A percentile compares a stretch with the other conserved stretches of the same genome.
These are phyloP conservation scores for Yamadazyma sp. DNA, from an alignment of 805 yeast genomes.

Conservation along the genomic window DNA sequence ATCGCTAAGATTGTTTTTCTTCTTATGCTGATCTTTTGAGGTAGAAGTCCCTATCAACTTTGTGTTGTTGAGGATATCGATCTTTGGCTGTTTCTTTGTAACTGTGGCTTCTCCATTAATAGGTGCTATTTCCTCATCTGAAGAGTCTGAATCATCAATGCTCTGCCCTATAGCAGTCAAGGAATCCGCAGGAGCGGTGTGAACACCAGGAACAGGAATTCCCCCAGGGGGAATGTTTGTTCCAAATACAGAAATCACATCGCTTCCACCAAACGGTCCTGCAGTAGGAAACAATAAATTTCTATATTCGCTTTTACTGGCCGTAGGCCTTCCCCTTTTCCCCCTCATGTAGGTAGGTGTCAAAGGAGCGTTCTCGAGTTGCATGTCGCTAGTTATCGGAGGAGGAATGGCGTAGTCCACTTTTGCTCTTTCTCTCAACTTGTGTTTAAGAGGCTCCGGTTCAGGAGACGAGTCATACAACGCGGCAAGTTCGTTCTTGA, in stretches of 20 bases:
- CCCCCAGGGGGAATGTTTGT: slow-evolving; percentile 56
- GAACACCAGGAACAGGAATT: slow-evolving; percentile 36
- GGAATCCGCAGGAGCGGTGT: slow-evolving; percentile 12
- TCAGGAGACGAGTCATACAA: slow-evolving; percentile 59
- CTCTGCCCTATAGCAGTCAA: slow-evolving; percentile 36
- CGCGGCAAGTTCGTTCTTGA: slow-evolving; percentile 67
- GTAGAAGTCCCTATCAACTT: slow-evolving; percentile 34
- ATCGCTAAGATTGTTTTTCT: slow-evolving; percentile 70
- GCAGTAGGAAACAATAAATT: slow-evolving; percentile 87
- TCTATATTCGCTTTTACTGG: slow-evolving; percentile 46
- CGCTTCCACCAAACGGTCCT: slow-evolving; percentile 98
- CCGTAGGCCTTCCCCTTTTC: slow-evolving; percentile 38
- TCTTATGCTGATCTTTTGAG: slow-evolving; percentile 44
- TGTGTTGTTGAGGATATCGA: slow-evolving; percentile 22
- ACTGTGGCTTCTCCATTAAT: slow-evolving; percentile 40
- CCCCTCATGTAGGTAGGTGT: slow-evolving; percentile 28
- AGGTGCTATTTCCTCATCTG: slow-evolving; percentile 59
- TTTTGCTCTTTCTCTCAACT: slow-evolving; percentile 51
- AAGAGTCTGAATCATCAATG: slow-evolving; percentile 55
- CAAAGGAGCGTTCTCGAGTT: slow-evolving; percentile 20
- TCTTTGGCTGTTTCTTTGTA: slow-evolving; percentile 26
- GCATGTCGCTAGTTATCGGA: slow-evolving; percentile 53
- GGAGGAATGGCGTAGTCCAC: slow-evolving; percentile 85
- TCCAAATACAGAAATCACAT: slow-evolving; percentile 81
- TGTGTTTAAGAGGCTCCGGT: slow-evolving; percentile 43